A percentile compares a stretch with the other conserved stretches of the same genome.
Evolutionary conservation across 805 yeast species (phyloP).

Genomic region (Nakazawaea siamensis): DNA sequence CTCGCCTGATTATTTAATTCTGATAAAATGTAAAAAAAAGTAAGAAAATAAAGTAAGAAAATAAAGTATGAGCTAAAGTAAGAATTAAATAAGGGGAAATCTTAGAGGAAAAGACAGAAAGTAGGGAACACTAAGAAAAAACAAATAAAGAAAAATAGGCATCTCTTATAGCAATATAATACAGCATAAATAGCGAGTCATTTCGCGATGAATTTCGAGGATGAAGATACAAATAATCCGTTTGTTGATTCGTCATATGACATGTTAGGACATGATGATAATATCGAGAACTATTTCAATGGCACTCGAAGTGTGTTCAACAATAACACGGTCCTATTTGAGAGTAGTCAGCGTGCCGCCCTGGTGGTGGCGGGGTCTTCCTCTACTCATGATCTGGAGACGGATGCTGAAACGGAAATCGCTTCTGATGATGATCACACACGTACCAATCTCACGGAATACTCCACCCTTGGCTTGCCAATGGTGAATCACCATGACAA

Average conservation of each 20-base stretch:
- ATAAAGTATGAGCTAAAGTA: no score
- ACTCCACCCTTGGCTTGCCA: not conserved
- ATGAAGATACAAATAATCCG: conserved; percentile 28
- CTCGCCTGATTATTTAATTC: no score
- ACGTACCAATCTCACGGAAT: not conserved
- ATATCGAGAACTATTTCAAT: conserved; percentile 9
- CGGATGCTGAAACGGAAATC: not conserved
- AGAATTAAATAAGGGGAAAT: no score
- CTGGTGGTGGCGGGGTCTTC: not conserved
- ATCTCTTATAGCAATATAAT: no score
- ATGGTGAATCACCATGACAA: not conserved
- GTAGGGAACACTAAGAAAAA: no score
- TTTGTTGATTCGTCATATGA: conserved; percentile 26
- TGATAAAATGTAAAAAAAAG: no score
- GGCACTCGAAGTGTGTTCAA: not conserved
- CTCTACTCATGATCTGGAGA: no score
- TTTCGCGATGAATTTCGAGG: conserved; percentile 19
- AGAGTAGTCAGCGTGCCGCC: not conserved
- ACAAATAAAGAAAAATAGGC: no score
- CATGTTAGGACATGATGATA: conserved; percentile 14
- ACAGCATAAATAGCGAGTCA: no score
- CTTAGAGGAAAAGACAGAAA: no score
- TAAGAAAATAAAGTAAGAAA: no score
- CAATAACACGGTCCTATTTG: no score
- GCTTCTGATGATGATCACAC: not conserved